Base-by-base conservation (phyloP, 2,329 filamentous ascomycete genomes). In the Myrmaecium sp. region DNA sequence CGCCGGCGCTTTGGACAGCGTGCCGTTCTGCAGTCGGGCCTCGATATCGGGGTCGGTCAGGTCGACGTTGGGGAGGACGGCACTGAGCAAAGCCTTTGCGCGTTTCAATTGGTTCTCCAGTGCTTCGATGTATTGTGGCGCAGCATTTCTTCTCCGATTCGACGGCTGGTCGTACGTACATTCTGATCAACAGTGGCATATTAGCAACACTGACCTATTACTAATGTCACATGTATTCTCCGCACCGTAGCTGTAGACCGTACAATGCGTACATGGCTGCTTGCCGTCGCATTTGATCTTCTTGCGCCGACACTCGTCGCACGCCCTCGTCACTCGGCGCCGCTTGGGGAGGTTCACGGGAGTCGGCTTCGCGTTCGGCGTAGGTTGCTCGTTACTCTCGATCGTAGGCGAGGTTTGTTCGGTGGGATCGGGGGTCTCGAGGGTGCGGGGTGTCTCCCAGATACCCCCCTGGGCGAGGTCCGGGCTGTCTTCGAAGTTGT, bases 91-190 rank as follows among this genome's bases (percentile, higher is more conserved):
- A 3, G 71, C 66, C 54, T 93, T 82, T 16, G 82, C 81, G 35
- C 82, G 80, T 42, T 84, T 79, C 28, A 93, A 57, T 36, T 81
- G 73, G 37, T 64, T 73, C 51, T 93, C 84, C 25, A 94, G 61
- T 3, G 81, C 81, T 54, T 93, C 84, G 38, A 93, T 81, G 47
- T 93, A 92, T 53, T 92, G 82, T 11, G 84, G 83, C 14, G 81
- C 80, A 13, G 84, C 83, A 47, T 93, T 93, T 41, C 84, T 73
- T 38, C 83, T 69, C 37, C 84, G 69, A 49, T 93, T 93, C 14
- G 83, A 93, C 8, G 84, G 84, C 49, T 93, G 89, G 45, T 93
- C 83, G 53, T 93, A 93, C 15, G 83, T 92, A 51, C 84, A 94
- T 47, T 92, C 83, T 93, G 36, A n/a, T n/a, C n/a, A n/a, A n/a